Conservation (phyloP, 78 protist genomes). For the Cyanophora paradoxa region DNA sequence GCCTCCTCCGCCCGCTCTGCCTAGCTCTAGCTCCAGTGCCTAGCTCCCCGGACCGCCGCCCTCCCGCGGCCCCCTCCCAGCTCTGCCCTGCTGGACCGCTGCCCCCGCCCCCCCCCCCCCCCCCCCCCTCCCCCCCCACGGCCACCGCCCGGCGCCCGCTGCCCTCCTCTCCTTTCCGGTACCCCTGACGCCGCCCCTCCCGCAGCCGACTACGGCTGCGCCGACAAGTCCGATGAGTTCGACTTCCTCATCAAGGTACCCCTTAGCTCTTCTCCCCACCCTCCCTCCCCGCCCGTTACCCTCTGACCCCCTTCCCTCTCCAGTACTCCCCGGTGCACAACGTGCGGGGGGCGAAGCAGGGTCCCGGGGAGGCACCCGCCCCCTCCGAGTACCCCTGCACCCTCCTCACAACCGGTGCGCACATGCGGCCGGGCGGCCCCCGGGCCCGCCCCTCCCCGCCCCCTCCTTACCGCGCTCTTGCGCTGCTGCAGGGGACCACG, state of each 20-base stretch:
- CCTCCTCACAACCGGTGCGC: constrained; percentile 58
- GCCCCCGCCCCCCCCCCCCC: background rate
- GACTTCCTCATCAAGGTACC: background rate
- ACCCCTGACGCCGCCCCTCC: too few species aligned
- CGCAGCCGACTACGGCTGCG: constrained; percentile 21
- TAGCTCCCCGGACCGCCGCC: constrained; percentile 72
- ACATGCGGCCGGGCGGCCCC: too few species aligned
- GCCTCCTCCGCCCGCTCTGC: too few species aligned
- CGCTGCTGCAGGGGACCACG: constrained; percentile 87
- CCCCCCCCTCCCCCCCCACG: background rate
- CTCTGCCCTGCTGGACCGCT: background rate
- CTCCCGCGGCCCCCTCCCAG: background rate
- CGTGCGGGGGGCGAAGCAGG: background rate
- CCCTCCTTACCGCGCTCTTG: too few species aligned
- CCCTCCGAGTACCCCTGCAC: constrained; percentile 52
- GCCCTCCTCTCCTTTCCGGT: too few species aligned
- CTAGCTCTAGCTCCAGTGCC: too few species aligned
- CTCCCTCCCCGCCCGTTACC: background rate
- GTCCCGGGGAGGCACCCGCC: too few species aligned
- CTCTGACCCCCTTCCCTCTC: background rate
- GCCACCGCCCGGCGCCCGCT: background rate
- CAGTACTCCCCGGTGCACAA: constrained; percentile 73
- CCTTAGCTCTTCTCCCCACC: background rate
- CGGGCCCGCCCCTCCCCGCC: too few species aligned
- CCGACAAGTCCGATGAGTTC: constrained; percentile 44